Percentiles rank a stretch among this genome's conserved stretches.
phyloP scores from a whole-genome alignment of 192 early-diverging fungal genomes.

The Oehlia diaphana region DNA sequence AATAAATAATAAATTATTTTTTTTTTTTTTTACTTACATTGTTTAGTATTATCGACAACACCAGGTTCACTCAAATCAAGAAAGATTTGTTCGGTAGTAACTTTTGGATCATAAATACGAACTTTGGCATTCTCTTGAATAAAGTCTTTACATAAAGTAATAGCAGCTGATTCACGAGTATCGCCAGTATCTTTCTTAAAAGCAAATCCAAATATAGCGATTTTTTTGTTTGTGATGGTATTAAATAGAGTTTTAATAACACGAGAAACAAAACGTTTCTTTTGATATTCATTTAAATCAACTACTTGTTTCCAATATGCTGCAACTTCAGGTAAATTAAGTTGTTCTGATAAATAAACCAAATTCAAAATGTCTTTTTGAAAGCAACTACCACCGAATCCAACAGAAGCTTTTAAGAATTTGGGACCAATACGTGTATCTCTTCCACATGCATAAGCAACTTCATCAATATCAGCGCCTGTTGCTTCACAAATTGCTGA shows the following conservation, averaged over 20 bases:
- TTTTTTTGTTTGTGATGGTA: conserved; percentile 76
- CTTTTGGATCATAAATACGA: conserved; percentile 90
- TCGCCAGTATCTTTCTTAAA: conserved; percentile 96
- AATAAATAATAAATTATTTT: too few relatives aligned
- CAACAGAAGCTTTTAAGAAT: conserved; percentile 89
- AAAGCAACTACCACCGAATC: conserved; percentile 95
- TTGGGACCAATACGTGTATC: conserved; percentile 86
- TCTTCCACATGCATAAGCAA: conserved; percentile 85
- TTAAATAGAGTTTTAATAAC: conserved; percentile 76
- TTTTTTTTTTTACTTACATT: conserved; percentile 26
- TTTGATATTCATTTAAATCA: conserved; percentile 90
- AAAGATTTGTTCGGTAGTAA: conserved; percentile 66
- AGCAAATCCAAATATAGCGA: conserved; percentile 87
- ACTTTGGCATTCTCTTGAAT: conserved; percentile 76
- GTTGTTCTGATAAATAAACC: conserved; percentile 81
- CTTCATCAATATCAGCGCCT: conserved; percentile 87
- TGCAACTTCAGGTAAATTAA: conserved; percentile 86
- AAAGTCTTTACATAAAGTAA: conserved; percentile 76
- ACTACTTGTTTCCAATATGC: conserved; percentile 94
- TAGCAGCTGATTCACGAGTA: conserved; percentile 91
- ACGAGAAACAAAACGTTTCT: conserved; percentile 74
- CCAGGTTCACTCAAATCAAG: conserved; percentile 65
- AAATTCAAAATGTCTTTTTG: conserved; percentile 94
- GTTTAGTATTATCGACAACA: conserved; percentile 44
- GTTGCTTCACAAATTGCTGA: conserved; percentile 91